These are phyloP conservation scores for Kluyveromyces dobzhanskii DNA, from an alignment of 805 yeast genomes.

Conservation along the genomic window DNA sequence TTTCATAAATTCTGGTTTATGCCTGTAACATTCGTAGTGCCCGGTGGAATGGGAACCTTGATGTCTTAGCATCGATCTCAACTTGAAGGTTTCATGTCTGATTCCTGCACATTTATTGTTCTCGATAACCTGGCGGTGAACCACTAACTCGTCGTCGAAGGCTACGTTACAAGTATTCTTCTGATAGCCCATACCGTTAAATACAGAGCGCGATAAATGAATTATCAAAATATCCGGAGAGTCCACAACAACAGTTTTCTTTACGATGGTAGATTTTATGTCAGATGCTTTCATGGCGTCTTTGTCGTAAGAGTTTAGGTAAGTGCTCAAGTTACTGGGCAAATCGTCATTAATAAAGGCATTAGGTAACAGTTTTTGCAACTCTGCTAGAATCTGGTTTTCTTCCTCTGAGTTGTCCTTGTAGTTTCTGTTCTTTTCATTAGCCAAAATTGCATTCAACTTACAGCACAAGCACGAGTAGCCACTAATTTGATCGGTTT, in stretches of 20 bases:
- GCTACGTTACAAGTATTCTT: conserved; percentile 69
- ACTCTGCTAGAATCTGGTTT: conserved; percentile 25
- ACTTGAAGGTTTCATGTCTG: conserved; percentile 39
- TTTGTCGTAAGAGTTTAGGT: conserved; percentile 38
- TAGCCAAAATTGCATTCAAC: conserved; percentile 34
- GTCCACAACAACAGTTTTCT: conserved; percentile 49
- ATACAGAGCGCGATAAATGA: conserved; percentile 83
- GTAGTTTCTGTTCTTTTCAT: conserved; percentile 22
- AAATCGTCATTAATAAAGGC: conserved; percentile 58
- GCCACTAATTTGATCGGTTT: conserved; percentile 63
- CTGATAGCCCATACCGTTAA: conserved; percentile 53
- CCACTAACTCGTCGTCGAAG: conserved; percentile 50
- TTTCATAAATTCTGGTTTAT: conserved; percentile 50
- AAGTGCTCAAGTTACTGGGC: conserved; percentile 39
- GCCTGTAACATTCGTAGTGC: conserved; percentile 82
- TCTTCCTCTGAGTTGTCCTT: conserved; percentile 23
- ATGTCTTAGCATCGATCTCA: conserved; percentile 73
- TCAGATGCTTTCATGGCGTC: conserved; percentile 36
- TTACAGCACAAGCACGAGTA: conserved; percentile 77
- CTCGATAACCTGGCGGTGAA: conserved; percentile 33
- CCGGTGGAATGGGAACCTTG: conserved; percentile 84
- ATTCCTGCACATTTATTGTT: conserved; percentile 12
- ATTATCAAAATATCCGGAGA: conserved; percentile 67
- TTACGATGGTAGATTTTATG: conserved; percentile 58
- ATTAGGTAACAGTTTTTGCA: conserved; percentile 31